Evolutionary conservation across 2,329 filamentous ascomycete genomes (phyloP).

Genomic region (Graphilbum sp.): DNA sequence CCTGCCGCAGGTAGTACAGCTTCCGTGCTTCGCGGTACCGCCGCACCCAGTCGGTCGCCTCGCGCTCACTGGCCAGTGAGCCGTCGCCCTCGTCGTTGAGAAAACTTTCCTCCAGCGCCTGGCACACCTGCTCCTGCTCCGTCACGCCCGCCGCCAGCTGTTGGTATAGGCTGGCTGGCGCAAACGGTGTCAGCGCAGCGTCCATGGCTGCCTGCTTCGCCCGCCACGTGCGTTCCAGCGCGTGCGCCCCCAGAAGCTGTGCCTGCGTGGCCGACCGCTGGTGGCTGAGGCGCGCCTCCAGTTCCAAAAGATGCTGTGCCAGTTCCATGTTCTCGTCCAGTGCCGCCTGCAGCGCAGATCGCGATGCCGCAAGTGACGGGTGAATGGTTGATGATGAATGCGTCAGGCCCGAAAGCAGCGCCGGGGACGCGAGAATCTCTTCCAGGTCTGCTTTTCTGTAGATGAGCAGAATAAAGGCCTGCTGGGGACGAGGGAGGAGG

Average conservation of each 20-base stretch:
- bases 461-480: not conserved
- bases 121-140: slow-evolving; percentile 70
- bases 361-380: slow-evolving; percentile 50
- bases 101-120: slow-evolving; percentile 84
- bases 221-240: slow-evolving; percentile 82
- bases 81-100: slow-evolving; percentile 47
- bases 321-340: slow-evolving; percentile 58
- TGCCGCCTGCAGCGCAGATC: slow-evolving; percentile 45
- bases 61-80: slow-evolving; percentile 53
- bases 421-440: slow-evolving; percentile 44
- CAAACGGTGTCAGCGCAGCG: slow-evolving; percentile 65
- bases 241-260: slow-evolving; percentile 66
- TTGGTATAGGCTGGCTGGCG: slow-evolving; percentile 74
- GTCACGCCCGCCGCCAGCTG: slow-evolving; percentile 57
- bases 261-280: slow-evolving; percentile 61
- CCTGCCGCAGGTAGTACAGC: slow-evolving; percentile 61
- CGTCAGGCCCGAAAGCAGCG: slow-evolving; percentile 59
- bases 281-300: slow-evolving; percentile 39
- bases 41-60: slow-evolving; percentile 71
- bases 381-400: slow-evolving; percentile 51
- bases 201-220: slow-evolving; percentile 85
- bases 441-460: slow-evolving; percentile 64
- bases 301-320: slow-evolving; percentile 42
- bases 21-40: slow-evolving; percentile 67
- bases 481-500: not conserved